A percentile compares a stretch with the other conserved stretches of the same genome.
Evolutionary conservation across 371 early-diverging fungal species (phyloP).

Genomic region (Capillidium rhysosporum): DNA sequence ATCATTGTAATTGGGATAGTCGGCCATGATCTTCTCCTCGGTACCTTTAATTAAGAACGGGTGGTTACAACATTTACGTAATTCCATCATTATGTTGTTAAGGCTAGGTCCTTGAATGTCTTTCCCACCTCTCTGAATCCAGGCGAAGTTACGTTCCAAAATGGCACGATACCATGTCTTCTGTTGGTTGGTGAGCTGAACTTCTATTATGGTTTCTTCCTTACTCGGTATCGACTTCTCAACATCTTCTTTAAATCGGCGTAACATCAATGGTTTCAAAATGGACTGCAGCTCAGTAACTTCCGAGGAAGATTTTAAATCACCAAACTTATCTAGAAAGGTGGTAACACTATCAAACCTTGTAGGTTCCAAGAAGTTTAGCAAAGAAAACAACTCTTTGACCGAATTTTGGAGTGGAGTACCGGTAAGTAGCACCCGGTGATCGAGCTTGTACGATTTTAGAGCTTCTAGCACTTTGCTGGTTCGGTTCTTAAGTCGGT

Average conservation of each 20-base stretch:
- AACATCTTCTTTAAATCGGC: conserved; percentile 70
- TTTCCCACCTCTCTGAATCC: conserved; percentile 41
- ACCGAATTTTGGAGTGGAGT: conserved; percentile 91
- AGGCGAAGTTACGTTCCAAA: conserved; percentile 71
- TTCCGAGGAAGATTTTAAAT: conserved; percentile 51
- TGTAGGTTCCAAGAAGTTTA: conserved; percentile 86
- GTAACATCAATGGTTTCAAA: conserved; percentile 51
- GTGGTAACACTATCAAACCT: conserved; percentile 28
- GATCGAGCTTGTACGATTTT: conserved; percentile 40
- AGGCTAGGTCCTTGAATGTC: conserved; percentile 15
- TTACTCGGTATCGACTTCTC: conserved; percentile 68
- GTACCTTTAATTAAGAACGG: conserved; percentile 72
- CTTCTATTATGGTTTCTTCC: conserved; percentile 82
- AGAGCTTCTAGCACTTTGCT: conserved; percentile 30
- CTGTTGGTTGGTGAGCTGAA: conserved; percentile 59
- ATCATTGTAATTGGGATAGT: conserved; percentile 25
- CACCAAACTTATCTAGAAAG: conserved; percentile 60
- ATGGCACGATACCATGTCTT: conserved; percentile 81
- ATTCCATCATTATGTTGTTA: conserved; percentile 40
- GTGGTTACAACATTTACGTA: conserved; percentile 77
- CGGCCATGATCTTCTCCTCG: conserved; percentile 55
- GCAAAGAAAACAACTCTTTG: conserved; percentile 76
- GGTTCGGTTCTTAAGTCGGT: conserved; percentile 69
- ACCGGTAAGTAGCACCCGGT: conserved; percentile 57
- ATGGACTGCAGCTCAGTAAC: conserved; percentile 42